Conservation (phyloP, 805 yeast genomes). For the Ogataea pignaliae region DNA sequence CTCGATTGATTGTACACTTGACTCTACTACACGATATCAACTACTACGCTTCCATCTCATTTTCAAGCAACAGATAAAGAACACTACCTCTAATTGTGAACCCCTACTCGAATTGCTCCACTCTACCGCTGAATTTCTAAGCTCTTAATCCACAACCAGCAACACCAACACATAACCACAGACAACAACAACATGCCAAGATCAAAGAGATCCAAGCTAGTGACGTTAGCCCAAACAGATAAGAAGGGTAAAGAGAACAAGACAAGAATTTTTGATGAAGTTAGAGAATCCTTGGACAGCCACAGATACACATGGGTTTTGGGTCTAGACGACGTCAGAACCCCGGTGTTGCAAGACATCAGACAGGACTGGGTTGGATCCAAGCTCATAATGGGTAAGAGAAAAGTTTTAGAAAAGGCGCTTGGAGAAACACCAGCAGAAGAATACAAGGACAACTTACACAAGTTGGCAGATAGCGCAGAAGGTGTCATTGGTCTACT, state of each 20-base stretch:
- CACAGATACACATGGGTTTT: conserved; percentile 81
- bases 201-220: conserved; percentile 94
- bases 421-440: conserved; percentile 83
- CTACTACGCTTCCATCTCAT: too few relatives aligned
- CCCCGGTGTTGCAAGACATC: conserved; percentile 90
- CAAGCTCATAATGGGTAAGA: conserved; percentile 83
- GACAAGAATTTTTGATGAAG: conserved; percentile 85
- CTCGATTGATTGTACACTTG: too few relatives aligned
- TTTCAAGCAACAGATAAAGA: too few relatives aligned
- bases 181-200: conserved; percentile 78
- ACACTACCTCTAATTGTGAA: too few relatives aligned
- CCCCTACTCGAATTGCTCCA: too few relatives aligned
- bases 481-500: conserved; percentile 83
- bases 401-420: conserved; percentile 89
- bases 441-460: conserved; percentile 84
- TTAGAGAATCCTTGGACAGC: conserved; percentile 74
- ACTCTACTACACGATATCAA: too few relatives aligned
- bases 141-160: too few relatives aligned
- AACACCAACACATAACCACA: background rate
- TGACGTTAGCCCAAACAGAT: conserved; percentile 92
- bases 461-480: conserved; percentile 57
- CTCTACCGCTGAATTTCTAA: too few relatives aligned
- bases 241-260: conserved; percentile 94
- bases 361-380: conserved; percentile 93
- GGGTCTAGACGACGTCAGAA: conserved; percentile 86